phyloP scores from a whole-genome alignment of 805 yeast species.

The Debaryomyces castellii region DNA sequence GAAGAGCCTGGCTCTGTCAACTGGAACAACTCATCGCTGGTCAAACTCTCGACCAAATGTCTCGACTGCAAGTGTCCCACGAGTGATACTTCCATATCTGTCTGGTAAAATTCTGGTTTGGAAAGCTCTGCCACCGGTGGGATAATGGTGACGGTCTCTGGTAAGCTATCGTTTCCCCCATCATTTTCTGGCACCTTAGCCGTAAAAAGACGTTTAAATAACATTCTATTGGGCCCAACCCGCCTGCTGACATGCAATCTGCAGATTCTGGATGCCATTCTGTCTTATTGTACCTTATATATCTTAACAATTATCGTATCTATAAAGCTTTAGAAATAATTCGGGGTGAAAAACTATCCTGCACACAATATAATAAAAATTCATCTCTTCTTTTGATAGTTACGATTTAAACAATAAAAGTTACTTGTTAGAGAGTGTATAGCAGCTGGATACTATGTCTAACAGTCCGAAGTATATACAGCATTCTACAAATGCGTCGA shows the following conservation, averaged over 20 bases:
- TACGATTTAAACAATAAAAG: neutral
- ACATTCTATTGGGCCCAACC: neutral
- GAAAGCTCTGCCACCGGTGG: conserved; percentile 34
- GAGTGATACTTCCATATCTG: conserved; percentile 29
- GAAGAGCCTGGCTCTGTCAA: conserved; percentile 24
- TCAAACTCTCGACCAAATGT: conserved; percentile 36
- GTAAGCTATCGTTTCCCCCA: conserved; percentile 8
- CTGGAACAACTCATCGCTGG: conserved; percentile 36
- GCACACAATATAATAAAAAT: neutral
- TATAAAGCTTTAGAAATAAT: neutral
- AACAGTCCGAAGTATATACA: conserved; percentile 9
- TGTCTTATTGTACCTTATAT: neutral
- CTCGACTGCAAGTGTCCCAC: conserved; percentile 38
- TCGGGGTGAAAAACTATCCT: neutral
- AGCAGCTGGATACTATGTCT: conserved; percentile 5
- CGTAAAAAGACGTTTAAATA: neutral
- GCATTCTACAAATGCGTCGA: conserved; percentile 4
- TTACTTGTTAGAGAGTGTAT: neutral
- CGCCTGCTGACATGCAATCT: neutral
- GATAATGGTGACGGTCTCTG: conserved; percentile 38
- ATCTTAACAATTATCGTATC: neutral
- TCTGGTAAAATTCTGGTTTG: conserved; percentile 12
- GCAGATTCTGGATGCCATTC: neutral
- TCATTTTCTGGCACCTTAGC: neutral
- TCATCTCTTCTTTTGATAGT: neutral